Conservation (phyloP, 148 eudicot genomes). For the Fagopyrum esculentum region DNA sequence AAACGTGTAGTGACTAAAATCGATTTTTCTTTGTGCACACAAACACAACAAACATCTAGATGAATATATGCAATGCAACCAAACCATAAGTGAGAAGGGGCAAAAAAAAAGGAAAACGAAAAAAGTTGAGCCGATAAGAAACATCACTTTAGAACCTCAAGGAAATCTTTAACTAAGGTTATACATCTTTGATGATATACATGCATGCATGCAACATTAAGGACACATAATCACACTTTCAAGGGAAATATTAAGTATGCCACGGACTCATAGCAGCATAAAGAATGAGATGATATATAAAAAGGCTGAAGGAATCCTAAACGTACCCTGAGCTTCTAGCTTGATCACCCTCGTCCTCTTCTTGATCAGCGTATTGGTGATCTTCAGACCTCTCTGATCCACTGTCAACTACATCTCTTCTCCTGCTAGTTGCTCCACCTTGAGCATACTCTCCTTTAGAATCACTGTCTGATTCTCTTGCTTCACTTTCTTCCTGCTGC, state of each 20-base stretch:
- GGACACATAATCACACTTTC: background rate
- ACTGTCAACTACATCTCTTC: conserved; percentile 71
- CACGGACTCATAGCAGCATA: background rate
- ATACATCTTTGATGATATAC: background rate
- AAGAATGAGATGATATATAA: background rate
- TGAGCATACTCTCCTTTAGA: conserved; percentile 64
- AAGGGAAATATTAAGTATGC: background rate
- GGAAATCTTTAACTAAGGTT: background rate
- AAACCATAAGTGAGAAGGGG: background rate
- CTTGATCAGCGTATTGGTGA: conserved; percentile 69
- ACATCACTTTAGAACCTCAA: background rate
- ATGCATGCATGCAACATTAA: background rate
- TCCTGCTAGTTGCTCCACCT: conserved; percentile 70
- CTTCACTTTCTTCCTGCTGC: conserved; percentile 79
- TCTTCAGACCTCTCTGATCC: conserved; percentile 88
- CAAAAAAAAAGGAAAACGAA: background rate
- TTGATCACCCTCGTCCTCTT: conserved; percentile 89
- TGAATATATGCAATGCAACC: background rate
- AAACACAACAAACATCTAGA: background rate
- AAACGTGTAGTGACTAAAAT: background rate
- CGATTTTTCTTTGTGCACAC: background rate
- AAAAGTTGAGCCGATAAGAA: background rate
- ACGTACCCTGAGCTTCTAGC: conserved; percentile 64
- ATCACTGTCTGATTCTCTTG: conserved; percentile 71
- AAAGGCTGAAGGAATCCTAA: background rate